Percentiles rank a stretch among this genome's conserved stretches.
Evolutionary conservation across 768 basidiomycete species (phyloP).

Genomic region (Hydnomerulius pinastri): DNA sequence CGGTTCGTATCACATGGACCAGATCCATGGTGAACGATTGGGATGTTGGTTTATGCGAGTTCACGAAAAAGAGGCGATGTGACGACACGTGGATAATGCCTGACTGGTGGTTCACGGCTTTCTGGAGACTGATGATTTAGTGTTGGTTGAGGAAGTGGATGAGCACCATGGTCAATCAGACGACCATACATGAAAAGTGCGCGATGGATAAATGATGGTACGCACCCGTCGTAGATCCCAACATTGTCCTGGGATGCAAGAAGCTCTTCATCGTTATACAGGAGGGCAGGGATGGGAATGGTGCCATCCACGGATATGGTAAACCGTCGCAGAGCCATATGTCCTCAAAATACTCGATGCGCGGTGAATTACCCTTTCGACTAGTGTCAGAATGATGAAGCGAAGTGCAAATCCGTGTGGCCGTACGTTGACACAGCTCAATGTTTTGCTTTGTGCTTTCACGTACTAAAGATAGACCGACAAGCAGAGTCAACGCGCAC

Average conservation of each 20-base stretch:
- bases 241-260: constrained; percentile 74
- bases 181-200: constrained; percentile 13
- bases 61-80: constrained; percentile 85
- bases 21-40: constrained; percentile 74
- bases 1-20: constrained; percentile 67
- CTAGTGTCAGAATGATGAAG: background rate
- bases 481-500: background rate
- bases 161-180: constrained; percentile 17
- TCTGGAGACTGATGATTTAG: constrained; percentile 65
- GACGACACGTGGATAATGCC: constrained; percentile 75
- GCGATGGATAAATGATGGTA: constrained; percentile 12
- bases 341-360: background rate
- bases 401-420: background rate
- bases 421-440: too few relatives aligned
- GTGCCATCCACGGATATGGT: constrained; percentile 67
- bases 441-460: too few relatives aligned
- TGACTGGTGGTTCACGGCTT: constrained; percentile 75
- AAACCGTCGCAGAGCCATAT: constrained; percentile 59
- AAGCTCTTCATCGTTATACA: constrained; percentile 81
- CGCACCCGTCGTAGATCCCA: constrained; percentile 92
- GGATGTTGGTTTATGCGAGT: constrained; percentile 45
- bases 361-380: background rate
- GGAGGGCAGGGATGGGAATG: constrained; percentile 72
- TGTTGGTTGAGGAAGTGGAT: constrained; percentile 29
- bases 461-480: background rate